phyloP scores from a whole-genome alignment of 2,329 filamentous ascomycete genomes.

The Chalaropsis ovoidea region DNA sequence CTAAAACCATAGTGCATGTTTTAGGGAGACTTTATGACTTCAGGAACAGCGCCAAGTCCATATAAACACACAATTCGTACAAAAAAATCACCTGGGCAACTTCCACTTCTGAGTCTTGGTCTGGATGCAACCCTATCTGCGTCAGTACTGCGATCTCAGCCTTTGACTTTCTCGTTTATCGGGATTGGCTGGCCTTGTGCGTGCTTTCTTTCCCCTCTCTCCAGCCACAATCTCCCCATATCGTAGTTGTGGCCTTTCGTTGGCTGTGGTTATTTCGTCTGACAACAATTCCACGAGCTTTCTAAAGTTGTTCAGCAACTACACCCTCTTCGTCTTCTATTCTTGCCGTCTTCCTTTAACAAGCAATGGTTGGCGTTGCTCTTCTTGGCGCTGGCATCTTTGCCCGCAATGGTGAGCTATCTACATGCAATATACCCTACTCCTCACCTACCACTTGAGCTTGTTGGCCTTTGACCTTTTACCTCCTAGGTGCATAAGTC shows the following conservation, averaged over 20 bases:
- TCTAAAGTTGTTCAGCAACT: no score
- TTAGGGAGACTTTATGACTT: neutral
- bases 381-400: conserved; percentile 56
- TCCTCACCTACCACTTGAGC: neutral
- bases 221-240: neutral
- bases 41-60: neutral
- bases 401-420: conserved; percentile 42
- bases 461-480: neutral
- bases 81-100: no score
- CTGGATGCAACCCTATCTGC: neutral
- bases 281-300: no score
- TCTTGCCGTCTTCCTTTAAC: neutral
- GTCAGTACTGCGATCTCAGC: neutral
- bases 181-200: neutral
- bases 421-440: conserved; percentile 26
- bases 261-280: neutral
- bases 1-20: neutral
- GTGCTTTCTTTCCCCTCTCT: neutral
- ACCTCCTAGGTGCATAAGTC: no score
- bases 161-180: neutral
- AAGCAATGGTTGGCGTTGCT: conserved; percentile 40
- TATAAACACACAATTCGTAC: no score
- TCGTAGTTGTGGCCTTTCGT: neutral
- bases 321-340: neutral
- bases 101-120: no score